Base-by-base conservation (phyloP, 441 rosid genomes). In the Gossypium armourianum region DNA sequence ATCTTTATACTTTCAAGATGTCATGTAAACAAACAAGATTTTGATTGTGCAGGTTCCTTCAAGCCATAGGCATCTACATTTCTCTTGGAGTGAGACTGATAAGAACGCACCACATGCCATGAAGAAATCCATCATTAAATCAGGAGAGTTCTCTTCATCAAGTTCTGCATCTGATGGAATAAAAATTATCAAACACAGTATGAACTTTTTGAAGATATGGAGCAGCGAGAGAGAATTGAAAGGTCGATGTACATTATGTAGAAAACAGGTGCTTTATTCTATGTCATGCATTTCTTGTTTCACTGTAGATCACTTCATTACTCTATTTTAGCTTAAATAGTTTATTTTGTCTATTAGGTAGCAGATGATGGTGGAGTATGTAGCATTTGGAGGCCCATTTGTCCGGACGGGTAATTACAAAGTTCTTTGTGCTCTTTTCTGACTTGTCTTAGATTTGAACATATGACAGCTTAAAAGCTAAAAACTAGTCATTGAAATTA, bases 331-430 rank as follows among this genome's bases (percentile, higher is more conserved):
- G 45, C 47, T n/a, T 56, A 62, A 12, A 57, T 7, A 4, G 21
- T 47, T 65, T 19, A 45, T 16, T 74, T 72, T 66, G 12, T 74
- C 40, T 75, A 80, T 71, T 83, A 95, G 99, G 93, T 79, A 73
- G 64, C 79, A 10, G 93, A 84, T 70, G 91, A 83, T 70, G 78
- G 76, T 70, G 89, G 80, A 71, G 76, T 87, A 12, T 90, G 92
- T 81, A 88, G 86, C 87, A 90, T 92, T 61, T 95, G 99, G 98
- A 87, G 96, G 80, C 96, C 98, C 26, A 79, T 77, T 79, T 95
- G 93, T 86, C 93, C 93, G 8, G 88, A 82, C 0, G 97, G 97
- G 99, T 95, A 92, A 84, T 40, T 71, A 4, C 45, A 45, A 16
- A 67, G 43, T 68, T 72, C 28, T 60, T 43, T 71, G 2, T 29